A percentile compares a stretch with the other conserved stretches of the same genome.
Conservation (phyloP, 768 basidiomycete species). For the Auricularia sp. region DNA sequence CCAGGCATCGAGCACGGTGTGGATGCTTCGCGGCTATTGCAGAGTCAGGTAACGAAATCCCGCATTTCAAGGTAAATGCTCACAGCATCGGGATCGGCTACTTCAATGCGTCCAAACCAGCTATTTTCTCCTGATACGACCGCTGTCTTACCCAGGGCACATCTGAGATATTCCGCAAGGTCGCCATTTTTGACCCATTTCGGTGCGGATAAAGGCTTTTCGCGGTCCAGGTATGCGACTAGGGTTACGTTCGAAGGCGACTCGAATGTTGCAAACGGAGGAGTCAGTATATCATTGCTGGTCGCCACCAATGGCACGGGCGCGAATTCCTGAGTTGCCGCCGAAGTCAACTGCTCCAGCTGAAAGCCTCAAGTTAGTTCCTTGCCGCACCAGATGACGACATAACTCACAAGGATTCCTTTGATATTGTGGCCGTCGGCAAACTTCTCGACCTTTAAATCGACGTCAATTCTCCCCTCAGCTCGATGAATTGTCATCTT, state of each 20-base stretch:
- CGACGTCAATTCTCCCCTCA: slow-evolving; percentile 80
- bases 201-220: slow-evolving; percentile 84
- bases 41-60: slow-evolving; percentile 6
- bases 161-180: slow-evolving; percentile 86
- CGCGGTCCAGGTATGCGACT: slow-evolving; percentile 72
- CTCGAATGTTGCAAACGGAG: slow-evolving; percentile 52
- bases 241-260: slow-evolving; percentile 54
- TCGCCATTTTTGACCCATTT: slow-evolving; percentile 96
- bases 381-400: slow-evolving; percentile 8
- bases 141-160: slow-evolving; percentile 80
- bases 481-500: slow-evolving; percentile 68
- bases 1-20: slow-evolving; percentile 87
- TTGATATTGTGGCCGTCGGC: slow-evolving; percentile 43
- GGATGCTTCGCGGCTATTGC: slow-evolving; percentile 77
- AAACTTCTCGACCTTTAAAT: slow-evolving; percentile 43
- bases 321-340: slow-evolving; percentile 14
- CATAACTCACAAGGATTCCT: slow-evolving; percentile 59
- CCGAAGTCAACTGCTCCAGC: slow-evolving; percentile 70
- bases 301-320: slow-evolving; percentile 9
- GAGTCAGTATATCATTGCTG: slow-evolving; percentile 32
- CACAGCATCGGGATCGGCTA: slow-evolving; percentile 92
- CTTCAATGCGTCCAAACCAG: slow-evolving; percentile 90
- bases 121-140: slow-evolving; percentile 70
- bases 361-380: slow-evolving; percentile 21
- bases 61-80: slow-evolving; percentile 21